Base-by-base conservation (phyloP, 2,329 filamentous ascomycete species). In the Diaporthe vaccinii region DNA sequence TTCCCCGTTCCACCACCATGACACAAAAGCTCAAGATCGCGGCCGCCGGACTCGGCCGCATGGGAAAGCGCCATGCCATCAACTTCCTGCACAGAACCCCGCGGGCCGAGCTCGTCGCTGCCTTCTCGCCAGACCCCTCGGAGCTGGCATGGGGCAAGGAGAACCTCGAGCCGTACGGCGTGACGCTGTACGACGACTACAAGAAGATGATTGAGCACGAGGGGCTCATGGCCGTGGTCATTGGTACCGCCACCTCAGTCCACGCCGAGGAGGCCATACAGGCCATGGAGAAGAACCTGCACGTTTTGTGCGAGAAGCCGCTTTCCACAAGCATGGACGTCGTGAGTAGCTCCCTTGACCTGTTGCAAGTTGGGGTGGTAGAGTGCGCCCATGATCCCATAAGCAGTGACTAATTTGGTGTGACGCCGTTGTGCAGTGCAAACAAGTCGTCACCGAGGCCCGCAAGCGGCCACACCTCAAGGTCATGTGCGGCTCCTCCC, bases 401-500 rank as follows among this genome's bases (percentile, higher is more conserved):
- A 4, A 31, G 10, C 41, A 34, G 12, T n/a, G 41, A 55, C 72
- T 65, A n/a, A 46, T 15, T 53, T 44, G 10, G 20, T 34, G 36
- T 58, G 53, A 44, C 31, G 46, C 20, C 34, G n/a, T 34, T 2
- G 25, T 22, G 2, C 58, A 74, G 62, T 73, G 70, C 71, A 58
- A 36, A 84, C 84, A 87, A 34, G 91, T 93, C 55, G 85, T 93
- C 76, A 86, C 89, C 65, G 89, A 89, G 10, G 89, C 90, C 34
- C 82, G 84, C 74, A 84, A 85, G 76, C 87, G 88, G 70, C 91
- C 91, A 1, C 81, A 91, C 71, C 86, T 92, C 31, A 93, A 93
- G 81, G 91, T 93, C 72, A 89, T 93, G 86, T 92, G 90, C 78
- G 91, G 91, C 7, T 92, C 92, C 85, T 91, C 89, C 7, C 88